Percentiles rank a stretch among this genome's conserved stretches.
These are phyloP conservation scores for Hypoxylon lienhwacheense DNA, from an alignment of 495 filamentous ascomycete species.

Conservation along the genomic window DNA sequence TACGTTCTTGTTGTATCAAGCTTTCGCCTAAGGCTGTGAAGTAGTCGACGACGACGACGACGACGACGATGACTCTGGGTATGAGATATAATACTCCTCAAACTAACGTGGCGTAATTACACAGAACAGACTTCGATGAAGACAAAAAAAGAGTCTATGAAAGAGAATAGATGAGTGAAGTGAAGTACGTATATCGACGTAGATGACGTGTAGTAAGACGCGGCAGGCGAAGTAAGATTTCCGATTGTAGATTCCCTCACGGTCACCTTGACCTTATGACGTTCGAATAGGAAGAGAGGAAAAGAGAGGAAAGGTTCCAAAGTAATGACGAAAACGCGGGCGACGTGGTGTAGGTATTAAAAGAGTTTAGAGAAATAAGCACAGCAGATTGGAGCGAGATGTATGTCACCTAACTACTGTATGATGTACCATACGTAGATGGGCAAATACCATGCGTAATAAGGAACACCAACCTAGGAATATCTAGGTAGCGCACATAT, in stretches of 20 bases:
- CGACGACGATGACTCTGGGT: too few relatives aligned
- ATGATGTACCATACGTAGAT: slow-evolving; percentile 26
- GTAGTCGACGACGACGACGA: too few relatives aligned
- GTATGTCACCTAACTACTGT: slow-evolving; percentile 15
- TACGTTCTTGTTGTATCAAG: too few relatives aligned
- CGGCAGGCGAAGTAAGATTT: slow-evolving; percentile 21
- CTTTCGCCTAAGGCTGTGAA: too few relatives aligned
- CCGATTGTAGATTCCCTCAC: slow-evolving; percentile 7
- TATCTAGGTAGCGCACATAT: slow-evolving; percentile 18
- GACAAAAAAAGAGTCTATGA: too few relatives aligned
- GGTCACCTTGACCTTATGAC: slow-evolving; percentile 22
- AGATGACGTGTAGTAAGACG: slow-evolving; percentile 15
- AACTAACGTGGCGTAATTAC: too few relatives aligned
- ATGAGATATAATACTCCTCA: too few relatives aligned
- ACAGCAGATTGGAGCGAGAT: slow-evolving; percentile 34
- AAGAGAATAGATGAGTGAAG: too few relatives aligned
- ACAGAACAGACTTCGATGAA: too few relatives aligned
- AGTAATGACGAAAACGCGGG: slow-evolving; percentile 32
- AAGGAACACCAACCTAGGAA: slow-evolving; percentile 23
- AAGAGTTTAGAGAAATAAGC: slow-evolving; percentile 33
- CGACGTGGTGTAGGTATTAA: slow-evolving; percentile 33
- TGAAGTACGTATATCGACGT: slow-evolving; percentile 12
- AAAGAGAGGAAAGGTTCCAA: slow-evolving; percentile 16
- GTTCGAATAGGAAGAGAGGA: slow-evolving; percentile 14
- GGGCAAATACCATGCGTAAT: slow-evolving; percentile 35